Evolutionary conservation across 495 filamentous ascomycete genomes (phyloP), one percentile per base, ranked within the genome.

Genomic region (Usnea hakonensis): DNA sequence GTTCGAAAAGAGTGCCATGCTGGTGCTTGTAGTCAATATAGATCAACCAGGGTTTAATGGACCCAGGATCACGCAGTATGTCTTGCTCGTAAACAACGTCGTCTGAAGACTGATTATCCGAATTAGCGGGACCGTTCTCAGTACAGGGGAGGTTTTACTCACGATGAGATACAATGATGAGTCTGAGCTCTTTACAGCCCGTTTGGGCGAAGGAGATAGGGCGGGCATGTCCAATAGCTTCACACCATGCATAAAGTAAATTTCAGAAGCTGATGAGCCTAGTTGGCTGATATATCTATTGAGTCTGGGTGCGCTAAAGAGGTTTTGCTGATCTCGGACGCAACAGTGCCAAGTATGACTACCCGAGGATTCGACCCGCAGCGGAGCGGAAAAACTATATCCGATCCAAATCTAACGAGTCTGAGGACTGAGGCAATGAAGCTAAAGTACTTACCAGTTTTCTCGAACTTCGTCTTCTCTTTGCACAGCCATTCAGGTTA

Each of bases 41-140:
- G 61, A 89, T 86, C 60, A 97, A 80, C 95, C 95, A 99, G 72
- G 94, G 93, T 74, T 94, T 96, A 65, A 92, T 85, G 71, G 84
- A 94, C 67, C 86, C 88, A 10, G 86, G 86, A 73, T 94, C 87
- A 63, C 92, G 87, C 46, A 92, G 77, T 52, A 99, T 84, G 76
- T 99, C 95, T 75, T 96, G 92, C 75, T 99, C 95, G 77, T 97
- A 97, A 36, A 96, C 82, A 40, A 87, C 85, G 74, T 99, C 95
- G 71, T 93, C 89, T 64, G 91, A 88, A 59, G 88, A 85, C 87
- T 88, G 63, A 0, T 33, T 58, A 36, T 59, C 60, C 70, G 13
- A 57, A 73, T 72, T 50, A 44, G 59, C 37, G 30, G 30, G 26
- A 52, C 19, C 40, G 55, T 68, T 69, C 57, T 33, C 54, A 23